Evolutionary conservation across 805 yeast genomes (phyloP).

Genomic region (Citeromyces matritensis): DNA sequence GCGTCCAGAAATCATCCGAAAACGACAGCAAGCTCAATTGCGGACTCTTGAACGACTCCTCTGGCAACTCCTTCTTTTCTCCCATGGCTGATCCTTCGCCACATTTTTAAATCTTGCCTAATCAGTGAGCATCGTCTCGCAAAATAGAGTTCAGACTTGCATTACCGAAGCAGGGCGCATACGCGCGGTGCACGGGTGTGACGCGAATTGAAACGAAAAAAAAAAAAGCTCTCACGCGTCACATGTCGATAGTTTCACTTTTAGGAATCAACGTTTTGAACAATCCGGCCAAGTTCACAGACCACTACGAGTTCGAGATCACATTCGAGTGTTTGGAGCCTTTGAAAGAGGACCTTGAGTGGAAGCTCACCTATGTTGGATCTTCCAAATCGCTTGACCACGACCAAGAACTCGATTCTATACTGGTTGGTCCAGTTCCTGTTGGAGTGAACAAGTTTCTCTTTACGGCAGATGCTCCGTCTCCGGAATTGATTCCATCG

Average conservation of each 20-base stretch:
- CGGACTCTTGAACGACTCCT: too few relatives aligned
- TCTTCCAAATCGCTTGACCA: conserved; percentile 89
- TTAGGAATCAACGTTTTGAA: conserved; percentile 84
- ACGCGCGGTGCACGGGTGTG: too few relatives aligned
- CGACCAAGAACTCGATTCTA: conserved; percentile 92
- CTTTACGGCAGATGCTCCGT: conserved; percentile 92
- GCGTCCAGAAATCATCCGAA: too few relatives aligned
- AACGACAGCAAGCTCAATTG: too few relatives aligned
- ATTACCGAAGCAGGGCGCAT: too few relatives aligned
- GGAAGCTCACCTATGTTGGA: conserved; percentile 96
- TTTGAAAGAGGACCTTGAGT: conserved; percentile 80
- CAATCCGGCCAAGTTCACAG: conserved; percentile 89
- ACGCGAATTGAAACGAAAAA: too few relatives aligned
- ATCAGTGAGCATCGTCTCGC: too few relatives aligned
- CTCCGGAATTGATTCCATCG: conserved; percentile 92
- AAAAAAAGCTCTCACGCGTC: too few relatives aligned
- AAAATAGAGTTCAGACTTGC: too few relatives aligned
- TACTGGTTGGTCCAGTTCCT: conserved; percentile 97
- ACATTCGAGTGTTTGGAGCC: conserved; percentile 96
- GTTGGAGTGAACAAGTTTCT: conserved; percentile 91
- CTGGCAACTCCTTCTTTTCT: too few relatives aligned
- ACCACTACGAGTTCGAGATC: conserved; percentile 91
- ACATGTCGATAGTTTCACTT: conserved; percentile 86
- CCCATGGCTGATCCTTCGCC: too few relatives aligned
- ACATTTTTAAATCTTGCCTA: too few relatives aligned